Evolutionary conservation across 2,329 filamentous ascomycete species (phyloP).

Genomic region (Metarhizium guizhouense): DNA sequence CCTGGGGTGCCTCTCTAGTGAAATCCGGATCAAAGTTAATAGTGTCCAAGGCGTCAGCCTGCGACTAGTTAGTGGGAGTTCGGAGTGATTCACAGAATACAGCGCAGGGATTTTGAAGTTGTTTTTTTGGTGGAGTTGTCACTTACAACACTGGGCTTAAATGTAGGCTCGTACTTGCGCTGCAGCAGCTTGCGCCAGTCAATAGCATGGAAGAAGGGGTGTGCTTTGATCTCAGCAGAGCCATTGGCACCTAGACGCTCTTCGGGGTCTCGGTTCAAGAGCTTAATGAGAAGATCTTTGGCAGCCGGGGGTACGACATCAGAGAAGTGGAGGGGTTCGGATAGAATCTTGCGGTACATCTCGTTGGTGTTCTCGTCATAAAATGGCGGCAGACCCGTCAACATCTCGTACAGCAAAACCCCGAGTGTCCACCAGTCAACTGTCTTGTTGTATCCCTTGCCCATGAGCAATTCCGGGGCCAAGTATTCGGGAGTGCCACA

Average conservation of each 20-base stretch:
- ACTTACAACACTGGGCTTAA: constrained; percentile 94
- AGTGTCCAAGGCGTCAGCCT: constrained; percentile 82
- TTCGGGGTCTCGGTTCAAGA: constrained; percentile 87
- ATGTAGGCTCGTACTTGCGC: constrained; percentile 95
- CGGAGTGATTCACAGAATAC: background rate
- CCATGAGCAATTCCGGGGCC: constrained; percentile 85
- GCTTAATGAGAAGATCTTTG: constrained; percentile 80
- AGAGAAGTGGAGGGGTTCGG: constrained; percentile 91
- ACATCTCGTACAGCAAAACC: constrained; percentile 95
- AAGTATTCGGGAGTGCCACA: constrained; percentile 97
- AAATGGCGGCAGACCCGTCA: constrained; percentile 93
- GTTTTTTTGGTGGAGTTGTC: no score
- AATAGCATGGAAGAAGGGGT: constrained; percentile 98
- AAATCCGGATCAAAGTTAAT: constrained; percentile 91
- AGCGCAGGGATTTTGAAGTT: no score
- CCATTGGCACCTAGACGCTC: constrained; percentile 86
- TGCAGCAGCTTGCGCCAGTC: constrained; percentile 97
- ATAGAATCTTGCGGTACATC: constrained; percentile 98
- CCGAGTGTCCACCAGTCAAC: constrained; percentile 99
- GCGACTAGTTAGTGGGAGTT: background rate
- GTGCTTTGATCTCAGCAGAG: constrained; percentile 94
- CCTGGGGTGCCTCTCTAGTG: constrained; percentile 78
- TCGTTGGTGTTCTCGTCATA: constrained; percentile 99
- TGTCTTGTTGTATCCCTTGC: constrained; percentile 93
- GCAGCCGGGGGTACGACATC: constrained; percentile 90